A percentile compares a stretch with the other conserved stretches of the same genome.
Evolutionary conservation across 257 asterid genomes (phyloP).

Genomic region (Gentiana dahurica): DNA sequence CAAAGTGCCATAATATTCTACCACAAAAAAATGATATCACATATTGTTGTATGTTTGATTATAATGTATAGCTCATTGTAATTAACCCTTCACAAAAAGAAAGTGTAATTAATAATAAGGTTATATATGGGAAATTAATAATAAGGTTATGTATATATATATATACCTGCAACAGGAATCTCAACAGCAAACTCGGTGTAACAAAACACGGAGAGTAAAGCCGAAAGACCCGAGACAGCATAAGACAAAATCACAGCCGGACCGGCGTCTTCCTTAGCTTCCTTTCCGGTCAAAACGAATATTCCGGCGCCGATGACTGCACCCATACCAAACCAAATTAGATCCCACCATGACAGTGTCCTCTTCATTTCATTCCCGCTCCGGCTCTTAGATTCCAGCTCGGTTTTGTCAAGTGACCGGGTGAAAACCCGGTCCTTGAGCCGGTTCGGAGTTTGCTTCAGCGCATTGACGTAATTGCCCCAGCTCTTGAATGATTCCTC

Average conservation of each 20-base stretch:
- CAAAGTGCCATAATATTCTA: too few species aligned
- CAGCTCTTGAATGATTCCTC: slow-evolving; percentile 70
- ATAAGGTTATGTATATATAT: too few species aligned
- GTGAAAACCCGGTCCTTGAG: slow-evolving; percentile 42
- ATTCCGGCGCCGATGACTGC: slow-evolving; percentile 89
- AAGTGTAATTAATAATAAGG: too few species aligned
- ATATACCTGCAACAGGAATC: slow-evolving; percentile 69
- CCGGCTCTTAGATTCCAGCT: slow-evolving; percentile 43
- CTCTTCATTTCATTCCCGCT: slow-evolving; percentile 58
- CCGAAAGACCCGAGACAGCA: slow-evolving; percentile 66
- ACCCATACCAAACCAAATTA: slow-evolving; percentile 90
- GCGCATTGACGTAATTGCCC: slow-evolving; percentile 47
- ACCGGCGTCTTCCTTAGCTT: slow-evolving; percentile 40
- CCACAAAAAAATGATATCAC: too few species aligned
- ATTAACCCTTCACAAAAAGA: too few species aligned
- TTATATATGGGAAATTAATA: too few species aligned
- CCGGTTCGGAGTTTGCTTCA: slow-evolving; percentile 46
- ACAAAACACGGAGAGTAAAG: slow-evolving; percentile 76
- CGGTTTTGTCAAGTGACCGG: slow-evolving; percentile 44
- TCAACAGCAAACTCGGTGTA: slow-evolving; percentile 86
- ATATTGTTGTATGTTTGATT: too few species aligned
- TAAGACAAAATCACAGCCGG: slow-evolving; percentile 73
- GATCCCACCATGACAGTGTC: slow-evolving; percentile 79
- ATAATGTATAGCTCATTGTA: too few species aligned
- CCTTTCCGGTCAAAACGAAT: slow-evolving; percentile 67